phyloP scores from a whole-genome alignment of 441 rosid species.

The Metrosideros polymorpha region DNA sequence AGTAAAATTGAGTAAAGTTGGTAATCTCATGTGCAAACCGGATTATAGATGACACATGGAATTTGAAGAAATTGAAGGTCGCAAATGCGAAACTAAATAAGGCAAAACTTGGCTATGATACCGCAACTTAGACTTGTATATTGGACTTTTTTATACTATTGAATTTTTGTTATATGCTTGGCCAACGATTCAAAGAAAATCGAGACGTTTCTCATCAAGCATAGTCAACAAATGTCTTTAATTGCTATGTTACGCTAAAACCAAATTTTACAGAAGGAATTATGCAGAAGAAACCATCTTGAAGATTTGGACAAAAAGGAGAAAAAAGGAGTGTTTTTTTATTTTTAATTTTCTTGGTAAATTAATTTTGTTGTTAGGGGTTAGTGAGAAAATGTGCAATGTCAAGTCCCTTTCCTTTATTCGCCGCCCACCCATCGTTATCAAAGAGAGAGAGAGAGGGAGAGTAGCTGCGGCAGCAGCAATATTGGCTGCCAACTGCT shows the following conservation, averaged over 20 bases:
- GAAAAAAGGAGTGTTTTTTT: background rate
- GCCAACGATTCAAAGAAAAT: background rate
- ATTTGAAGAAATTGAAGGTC: background rate
- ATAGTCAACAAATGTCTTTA: too few relatives aligned
- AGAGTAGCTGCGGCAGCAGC: background rate
- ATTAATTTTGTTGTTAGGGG: background rate
- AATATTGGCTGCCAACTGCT: background rate
- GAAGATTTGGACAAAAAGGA: background rate
- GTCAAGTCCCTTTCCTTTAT: conserved; percentile 4
- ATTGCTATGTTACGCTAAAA: background rate
- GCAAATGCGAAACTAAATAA: background rate
- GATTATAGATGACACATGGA: background rate
- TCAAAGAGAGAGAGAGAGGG: background rate
- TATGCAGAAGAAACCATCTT: background rate
- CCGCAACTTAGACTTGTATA: background rate
- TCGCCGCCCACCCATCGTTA: background rate
- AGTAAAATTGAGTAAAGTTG: background rate
- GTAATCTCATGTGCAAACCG: background rate
- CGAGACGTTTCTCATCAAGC: background rate
- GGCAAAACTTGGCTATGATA: background rate
- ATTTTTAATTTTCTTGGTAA: background rate
- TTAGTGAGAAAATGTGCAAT: background rate
- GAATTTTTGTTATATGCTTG: background rate
- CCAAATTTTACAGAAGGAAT: background rate
- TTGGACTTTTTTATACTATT: background rate